Evolutionary conservation across 345 rosid species (phyloP), one percentile per base, ranked within the genome.

Genomic region (Erodium maritimum): DNA sequence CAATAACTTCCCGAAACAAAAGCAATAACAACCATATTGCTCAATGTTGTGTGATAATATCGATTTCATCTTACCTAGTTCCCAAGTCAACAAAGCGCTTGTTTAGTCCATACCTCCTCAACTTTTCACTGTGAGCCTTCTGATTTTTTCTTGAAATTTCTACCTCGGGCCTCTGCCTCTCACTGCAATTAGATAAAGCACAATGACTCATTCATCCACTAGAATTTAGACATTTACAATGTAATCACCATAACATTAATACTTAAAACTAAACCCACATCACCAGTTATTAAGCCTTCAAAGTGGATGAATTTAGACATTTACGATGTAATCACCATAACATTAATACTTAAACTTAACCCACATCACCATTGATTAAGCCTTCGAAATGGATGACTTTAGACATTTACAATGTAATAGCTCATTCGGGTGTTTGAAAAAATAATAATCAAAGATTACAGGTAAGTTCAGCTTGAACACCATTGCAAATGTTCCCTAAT

Each of bases 51-150:
- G 50, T 58, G 17, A 58, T 62, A 25, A 67, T 29, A 25, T 25
- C 7, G 7, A 58, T 23, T 6, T 20, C 17, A 54, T 17, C 19
- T 69, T 77, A 91, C 97, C 97, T 25, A 91, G 73, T 82, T 46
- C 95, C 96, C 71, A 91, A 60, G 72, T 85, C 90, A 1, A 81
- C 59, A 67, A 85, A 88, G 42, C 88, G 96, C 57, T 91, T 95
- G 59, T 88, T 91, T 14, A 91, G 81, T 21, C 89, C 73, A 66
- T 91, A 95, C 76, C 97, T 83, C 73, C 97, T 82, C 79, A 87
- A 61, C 71, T 85, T 91, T 69, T 91, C 97, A 0, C 97, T 80
- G 60, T 82, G 96, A 21, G 97, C 96, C 68, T 91, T 91, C 71
- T 88, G 96, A 23, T 70, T 72, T 74, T 79, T 91, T 52, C 91